Evolutionary conservation across 495 filamentous ascomycete species (phyloP).

Genomic region (Amniculicola lignicola): DNA sequence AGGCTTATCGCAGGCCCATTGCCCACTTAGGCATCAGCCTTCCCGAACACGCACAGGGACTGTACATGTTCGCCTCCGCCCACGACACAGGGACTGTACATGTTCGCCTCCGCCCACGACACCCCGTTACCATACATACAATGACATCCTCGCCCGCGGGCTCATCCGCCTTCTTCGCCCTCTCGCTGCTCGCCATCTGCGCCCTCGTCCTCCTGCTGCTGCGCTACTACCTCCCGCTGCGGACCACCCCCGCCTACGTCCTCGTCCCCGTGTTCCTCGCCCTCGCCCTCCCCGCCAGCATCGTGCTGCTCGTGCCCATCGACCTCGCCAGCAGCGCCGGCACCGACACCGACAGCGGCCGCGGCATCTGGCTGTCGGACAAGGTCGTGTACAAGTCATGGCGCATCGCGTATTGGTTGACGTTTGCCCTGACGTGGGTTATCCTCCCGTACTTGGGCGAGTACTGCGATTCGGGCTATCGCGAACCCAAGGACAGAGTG

Average conservation of each 20-base stretch:
- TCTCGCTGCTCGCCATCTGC: slow-evolving; percentile 70
- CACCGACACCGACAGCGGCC: slow-evolving; percentile 61
- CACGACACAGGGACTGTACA: not conserved
- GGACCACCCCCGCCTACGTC: slow-evolving; percentile 87
- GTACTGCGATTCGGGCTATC: slow-evolving; percentile 89
- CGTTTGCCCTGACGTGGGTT: slow-evolving; percentile 90
- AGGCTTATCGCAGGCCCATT: no score
- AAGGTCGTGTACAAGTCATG: slow-evolving; percentile 74
- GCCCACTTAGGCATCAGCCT: no score
- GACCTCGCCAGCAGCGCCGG: slow-evolving; percentile 84
- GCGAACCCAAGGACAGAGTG: slow-evolving; percentile 74
- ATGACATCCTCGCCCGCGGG: slow-evolving; percentile 50
- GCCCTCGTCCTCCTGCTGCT: slow-evolving; percentile 75
- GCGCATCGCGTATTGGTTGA: slow-evolving; percentile 95
- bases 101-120: not conserved
- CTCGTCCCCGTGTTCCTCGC: slow-evolving; percentile 89
- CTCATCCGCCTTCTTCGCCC: slow-evolving; percentile 69
- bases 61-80: slow-evolving; percentile 7
- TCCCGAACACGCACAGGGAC: no score
- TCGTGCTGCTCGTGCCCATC: slow-evolving; percentile 93
- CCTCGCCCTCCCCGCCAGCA: slow-evolving; percentile 84
- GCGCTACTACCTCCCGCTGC: slow-evolving; percentile 83
- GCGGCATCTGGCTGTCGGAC: slow-evolving; percentile 65
- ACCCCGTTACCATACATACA: not conserved
- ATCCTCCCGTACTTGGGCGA: slow-evolving; percentile 91